Percentiles rank a stretch among this genome's conserved stretches.
Evolutionary conservation across 2,329 filamentous ascomycete species (phyloP).

Genomic region (Diaporthe eres): DNA sequence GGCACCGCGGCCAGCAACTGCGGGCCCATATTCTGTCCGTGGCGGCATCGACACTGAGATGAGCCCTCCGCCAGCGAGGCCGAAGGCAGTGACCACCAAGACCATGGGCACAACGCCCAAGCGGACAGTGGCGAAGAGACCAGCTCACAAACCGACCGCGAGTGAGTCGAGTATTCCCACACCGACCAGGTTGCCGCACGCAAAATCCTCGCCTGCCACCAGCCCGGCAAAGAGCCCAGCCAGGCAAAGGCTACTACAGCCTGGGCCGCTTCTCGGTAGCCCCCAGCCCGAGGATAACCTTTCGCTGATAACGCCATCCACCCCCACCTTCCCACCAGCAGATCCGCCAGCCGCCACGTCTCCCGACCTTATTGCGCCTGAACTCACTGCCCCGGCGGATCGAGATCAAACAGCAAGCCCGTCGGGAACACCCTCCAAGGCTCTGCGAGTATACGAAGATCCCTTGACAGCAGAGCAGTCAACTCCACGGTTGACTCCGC

Average conservation of each 20-base stretch:
- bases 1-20: conserved; percentile 72
- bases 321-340: conserved; percentile 50
- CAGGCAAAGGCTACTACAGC: conserved; percentile 46
- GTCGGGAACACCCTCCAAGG: conserved; percentile 51
- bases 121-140: conserved; percentile 62
- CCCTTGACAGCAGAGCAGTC: conserved; percentile 66
- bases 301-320: conserved; percentile 65
- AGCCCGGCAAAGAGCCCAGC: conserved; percentile 51
- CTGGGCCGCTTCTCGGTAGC: conserved; percentile 50
- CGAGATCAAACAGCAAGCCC: conserved; percentile 34
- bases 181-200: conserved; percentile 55
- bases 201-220: conserved; percentile 56
- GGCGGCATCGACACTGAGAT: conserved; percentile 19
- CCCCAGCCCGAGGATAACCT: conserved; percentile 68
- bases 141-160: conserved; percentile 62
- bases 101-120: conserved; percentile 67
- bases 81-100: conserved; percentile 65
- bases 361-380: conserved; percentile 39
- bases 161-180: conserved; percentile 67
- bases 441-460: conserved; percentile 74
- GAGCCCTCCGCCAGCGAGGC: conserved; percentile 50
- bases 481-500: conserved; percentile 52
- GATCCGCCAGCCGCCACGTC: conserved; percentile 29
- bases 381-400: conserved; percentile 7
- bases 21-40: conserved; percentile 76